Conservation (phyloP, 164 flowering plant genomes). For the Sextonia rubra region DNA sequence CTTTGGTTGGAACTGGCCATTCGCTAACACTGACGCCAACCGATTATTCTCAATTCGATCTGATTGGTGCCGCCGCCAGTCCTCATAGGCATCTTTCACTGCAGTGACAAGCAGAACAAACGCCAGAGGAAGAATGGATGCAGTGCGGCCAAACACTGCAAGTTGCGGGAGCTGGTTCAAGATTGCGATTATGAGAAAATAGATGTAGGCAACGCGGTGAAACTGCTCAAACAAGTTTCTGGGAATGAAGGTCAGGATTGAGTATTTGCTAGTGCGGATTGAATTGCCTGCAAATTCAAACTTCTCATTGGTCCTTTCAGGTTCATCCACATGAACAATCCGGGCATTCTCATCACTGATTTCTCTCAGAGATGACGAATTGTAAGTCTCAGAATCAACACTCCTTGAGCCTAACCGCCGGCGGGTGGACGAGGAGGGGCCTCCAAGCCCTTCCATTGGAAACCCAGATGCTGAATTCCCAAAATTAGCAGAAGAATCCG, state of each 20-base stretch:
- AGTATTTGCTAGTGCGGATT: slow-evolving; percentile 67
- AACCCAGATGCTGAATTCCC: slow-evolving; percentile 10
- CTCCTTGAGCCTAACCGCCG: slow-evolving; percentile 57
- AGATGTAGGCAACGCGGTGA: slow-evolving; percentile 88
- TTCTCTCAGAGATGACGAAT: slow-evolving; percentile 74
- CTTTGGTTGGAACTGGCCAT: slow-evolving; percentile 51
- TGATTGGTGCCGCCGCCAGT: slow-evolving; percentile 74
- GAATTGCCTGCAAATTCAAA: slow-evolving; percentile 75
- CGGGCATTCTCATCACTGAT: slow-evolving; percentile 85
- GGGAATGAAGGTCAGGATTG: slow-evolving; percentile 76
- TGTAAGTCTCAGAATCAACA: slow-evolving; percentile 50
- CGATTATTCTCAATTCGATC: slow-evolving; percentile 86
- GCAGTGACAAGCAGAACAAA: slow-evolving; percentile 83
- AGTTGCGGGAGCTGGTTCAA: slow-evolving; percentile 95
- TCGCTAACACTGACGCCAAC: slow-evolving; percentile 44
- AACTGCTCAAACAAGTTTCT: slow-evolving; percentile 89
- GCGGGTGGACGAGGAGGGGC: slow-evolving; percentile 28
- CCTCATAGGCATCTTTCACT: slow-evolving; percentile 92
- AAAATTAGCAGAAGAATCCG: slow-evolving; percentile 8
- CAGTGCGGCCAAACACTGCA: slow-evolving; percentile 86
- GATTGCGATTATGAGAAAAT: slow-evolving; percentile 84
- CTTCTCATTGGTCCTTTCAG: slow-evolving; percentile 60
- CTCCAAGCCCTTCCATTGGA: slow-evolving; percentile 14
- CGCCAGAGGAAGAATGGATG: slow-evolving; percentile 80
- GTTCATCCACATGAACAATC: slow-evolving; percentile 58